Evolutionary conservation across 768 basidiomycete genomes (phyloP).

Genomic region (Leccinellum rugosiceps): DNA sequence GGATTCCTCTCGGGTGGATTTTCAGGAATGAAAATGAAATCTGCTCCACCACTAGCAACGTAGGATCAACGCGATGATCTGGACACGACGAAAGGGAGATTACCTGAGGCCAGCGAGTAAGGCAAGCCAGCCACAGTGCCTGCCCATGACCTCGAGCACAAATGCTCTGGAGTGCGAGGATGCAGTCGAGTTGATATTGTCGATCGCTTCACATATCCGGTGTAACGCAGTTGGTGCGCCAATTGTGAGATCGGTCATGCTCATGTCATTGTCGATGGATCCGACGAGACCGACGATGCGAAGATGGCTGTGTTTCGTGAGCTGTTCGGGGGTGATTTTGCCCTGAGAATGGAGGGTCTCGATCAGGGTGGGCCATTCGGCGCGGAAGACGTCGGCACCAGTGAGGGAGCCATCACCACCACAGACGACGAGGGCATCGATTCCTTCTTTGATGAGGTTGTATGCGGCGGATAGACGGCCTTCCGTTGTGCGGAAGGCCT

Average conservation of each 20-base stretch:
- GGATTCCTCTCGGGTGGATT: constrained; percentile 70
- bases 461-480: constrained; percentile 86
- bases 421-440: constrained; percentile 94
- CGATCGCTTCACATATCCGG: constrained; percentile 96
- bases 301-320: constrained; percentile 72
- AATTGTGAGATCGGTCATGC: constrained; percentile 94
- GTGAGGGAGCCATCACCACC: constrained; percentile 97
- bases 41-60: constrained; percentile 71
- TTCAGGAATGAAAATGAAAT: constrained; percentile 98
- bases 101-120: constrained; percentile 89
- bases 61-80: constrained; percentile 8
- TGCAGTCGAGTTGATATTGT: constrained; percentile 97
- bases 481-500: constrained; percentile 79
- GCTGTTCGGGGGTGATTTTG: constrained; percentile 75
- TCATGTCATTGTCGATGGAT: constrained; percentile 99
- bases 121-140: constrained; percentile 99
- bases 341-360: constrained; percentile 62
- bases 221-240: constrained; percentile 95
- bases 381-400: constrained; percentile 89
- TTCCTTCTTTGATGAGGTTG: constrained; percentile 94
- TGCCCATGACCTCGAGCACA: constrained; percentile 99
- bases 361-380: constrained; percentile 92
- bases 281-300: constrained; percentile 98
- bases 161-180: constrained; percentile 95
- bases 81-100: constrained; percentile 18